phyloP scores from a whole-genome alignment of 148 eudicot species.

The Oxyria digyna region DNA sequence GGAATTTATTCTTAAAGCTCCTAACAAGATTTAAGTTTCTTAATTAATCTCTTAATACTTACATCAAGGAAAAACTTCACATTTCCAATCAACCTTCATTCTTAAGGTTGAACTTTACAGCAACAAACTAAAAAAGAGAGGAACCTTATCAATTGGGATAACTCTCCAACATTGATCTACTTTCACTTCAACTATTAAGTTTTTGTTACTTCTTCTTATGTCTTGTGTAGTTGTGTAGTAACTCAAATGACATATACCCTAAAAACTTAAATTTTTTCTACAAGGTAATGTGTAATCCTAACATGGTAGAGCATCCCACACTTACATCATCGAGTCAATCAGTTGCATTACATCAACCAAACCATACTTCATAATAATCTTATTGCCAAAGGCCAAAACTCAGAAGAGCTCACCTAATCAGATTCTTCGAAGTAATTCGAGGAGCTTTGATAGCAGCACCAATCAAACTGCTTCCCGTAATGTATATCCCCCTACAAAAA shows the following conservation, averaged over 20 bases:
- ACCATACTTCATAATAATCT: too few relatives aligned
- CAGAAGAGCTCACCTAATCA: slow-evolving; percentile 52
- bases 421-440: slow-evolving; percentile 91
- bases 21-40: background rate
- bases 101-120: background rate
- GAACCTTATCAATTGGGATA: background rate
- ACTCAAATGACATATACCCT: background rate
- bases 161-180: background rate
- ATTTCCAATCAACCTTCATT: background rate
- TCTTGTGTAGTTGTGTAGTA: background rate
- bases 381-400: background rate
- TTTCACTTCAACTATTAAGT: too few relatives aligned
- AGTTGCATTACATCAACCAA: background rate
- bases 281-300: too few relatives aligned
- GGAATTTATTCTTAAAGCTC: background rate
- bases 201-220: too few relatives aligned
- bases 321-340: background rate
- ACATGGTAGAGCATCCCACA: background rate
- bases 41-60: background rate
- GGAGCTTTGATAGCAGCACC: slow-evolving; percentile 99
- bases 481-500: slow-evolving; percentile 69
- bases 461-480: slow-evolving; percentile 97
- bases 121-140: background rate
- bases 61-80: background rate
- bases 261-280: background rate